Evolutionary conservation across 441 rosid genomes (phyloP), one percentile per base, ranked within the genome.

Genomic region (Hura crepitans): DNA sequence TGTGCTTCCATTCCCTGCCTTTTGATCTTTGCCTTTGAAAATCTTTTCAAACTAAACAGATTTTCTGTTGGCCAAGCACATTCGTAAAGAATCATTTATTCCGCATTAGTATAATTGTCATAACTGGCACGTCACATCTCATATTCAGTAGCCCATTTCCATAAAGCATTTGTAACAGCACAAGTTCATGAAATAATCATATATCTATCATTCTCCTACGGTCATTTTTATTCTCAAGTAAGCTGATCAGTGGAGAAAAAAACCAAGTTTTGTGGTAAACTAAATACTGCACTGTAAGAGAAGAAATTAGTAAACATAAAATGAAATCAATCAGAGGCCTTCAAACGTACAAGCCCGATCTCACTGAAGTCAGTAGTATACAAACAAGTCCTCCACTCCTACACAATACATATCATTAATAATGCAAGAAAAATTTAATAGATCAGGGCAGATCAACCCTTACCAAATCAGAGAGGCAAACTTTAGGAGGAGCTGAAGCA

Each of bases 361-460:
- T 95, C 97, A 76, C 97, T 80, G 84, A 90, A 95, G 77, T 92
- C 99, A 11, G 97, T 86, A 51, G 91, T 82, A 84, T 89, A 85
- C 75, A 92, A 82, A 73, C 87, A 81, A 68, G 78, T 83, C 77
- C 78, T 84, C 99, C 99, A 92, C 81, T 88, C 99, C 97, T 95
- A 62, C 43, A 68, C 22, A 57, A 30, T 72, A 77, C 30, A 59
- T 37, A 61, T 25, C 53, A 75, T 69, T 69, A 62, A 43, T 23
- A 64, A 70, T 56, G 57, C 62, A 60, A 49, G 65, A 72, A 68
- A 68, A 14, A 31, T 30, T 17, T 56, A n/a, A 59, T 31, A 59
- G 25, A 59, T 66, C 70, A 81, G 72, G 58, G 65, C 39, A 62
- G 25, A 75, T 10, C 77, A 70, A 5, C 62, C 69, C 83, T 78